Base-by-base conservation (phyloP, 2,329 filamentous ascomycete species). In the Epichloe elymi region DNA sequence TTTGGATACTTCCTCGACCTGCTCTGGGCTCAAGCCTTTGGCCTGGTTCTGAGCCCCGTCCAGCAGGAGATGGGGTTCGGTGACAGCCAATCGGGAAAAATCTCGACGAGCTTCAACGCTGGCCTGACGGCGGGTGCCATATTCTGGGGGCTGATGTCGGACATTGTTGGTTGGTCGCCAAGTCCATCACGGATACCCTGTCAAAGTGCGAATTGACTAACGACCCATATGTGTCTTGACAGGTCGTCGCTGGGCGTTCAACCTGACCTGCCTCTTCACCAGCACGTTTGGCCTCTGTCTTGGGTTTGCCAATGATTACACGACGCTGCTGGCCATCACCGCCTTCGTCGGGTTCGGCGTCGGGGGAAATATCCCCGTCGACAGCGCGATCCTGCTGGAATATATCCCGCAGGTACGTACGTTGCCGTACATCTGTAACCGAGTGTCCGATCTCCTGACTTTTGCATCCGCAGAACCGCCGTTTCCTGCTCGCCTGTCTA, bases 11-110 rank as follows among this genome's bases (percentile, higher is more conserved):
- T 78, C 40, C 66, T 80, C 38, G 78, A 80, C 55, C 61, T 80
- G 23, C 65, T 78, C 45, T 80, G 76, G 74, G 75, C 77, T 3
- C 77, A 80, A 55, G 77, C 74, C 0, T 78, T 80, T 57, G 75
- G 75, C 11, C 67, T 80, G 2, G 70, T 78, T 0, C 61, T 78
- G 15, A 71, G 70, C 10, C 73, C 76, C 6, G 59, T 81, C 51
- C 68, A 78, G 56, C 76, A 79, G 58, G 78, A 81, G 60, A 59
- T 80, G 20, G 75, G 75, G 0, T 79, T 81, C 51, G 72, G 53
- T 0, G 51, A 64, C 26, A 52, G 51, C 12, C 51, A 61, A 50
- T 62, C 61, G 2, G 67, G 67, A 1, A 76, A 76, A 46, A 73
- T 80, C n/a, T 75, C 70, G 8, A 73, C 73, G 0, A 71, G 74